A percentile compares a stretch with the other conserved stretches of the same genome.
Conservation (phyloP, 495 filamentous ascomycete species). For the Neurospora sp. region DNA sequence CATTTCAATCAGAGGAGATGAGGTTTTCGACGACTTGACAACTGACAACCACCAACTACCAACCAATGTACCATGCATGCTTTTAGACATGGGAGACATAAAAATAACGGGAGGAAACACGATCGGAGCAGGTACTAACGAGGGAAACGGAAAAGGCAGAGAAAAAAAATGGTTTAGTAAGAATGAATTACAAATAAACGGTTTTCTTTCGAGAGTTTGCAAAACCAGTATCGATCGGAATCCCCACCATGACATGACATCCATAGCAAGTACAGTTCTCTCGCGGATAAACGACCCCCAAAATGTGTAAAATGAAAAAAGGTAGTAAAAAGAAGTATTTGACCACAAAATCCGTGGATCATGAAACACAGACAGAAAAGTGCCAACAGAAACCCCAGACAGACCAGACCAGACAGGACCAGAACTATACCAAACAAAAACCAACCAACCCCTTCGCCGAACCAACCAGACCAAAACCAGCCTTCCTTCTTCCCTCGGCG, state of each 20-base stretch:
- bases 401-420: neutral
- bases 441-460: neutral
- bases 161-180: neutral
- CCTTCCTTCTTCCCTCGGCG: neutral
- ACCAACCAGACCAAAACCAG: neutral
- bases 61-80: neutral
- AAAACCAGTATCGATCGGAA: neutral
- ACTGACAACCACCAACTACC: neutral
- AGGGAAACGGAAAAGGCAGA: neutral
- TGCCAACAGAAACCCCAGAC: neutral
- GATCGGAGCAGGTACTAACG: neutral
- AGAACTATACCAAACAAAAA: neutral
- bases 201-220: neutral
- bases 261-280: neutral
- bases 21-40: neutral
- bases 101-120: neutral
- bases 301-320: neutral
- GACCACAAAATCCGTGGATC: neutral
- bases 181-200: slow-evolving; percentile 1
- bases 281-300: neutral
- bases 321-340: neutral
- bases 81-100: neutral
- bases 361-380: neutral
- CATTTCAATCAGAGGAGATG: neutral
- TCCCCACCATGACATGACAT: neutral